phyloP scores from a whole-genome alignment of 2,329 filamentous ascomycete species.

The Neurospora sp. region DNA sequence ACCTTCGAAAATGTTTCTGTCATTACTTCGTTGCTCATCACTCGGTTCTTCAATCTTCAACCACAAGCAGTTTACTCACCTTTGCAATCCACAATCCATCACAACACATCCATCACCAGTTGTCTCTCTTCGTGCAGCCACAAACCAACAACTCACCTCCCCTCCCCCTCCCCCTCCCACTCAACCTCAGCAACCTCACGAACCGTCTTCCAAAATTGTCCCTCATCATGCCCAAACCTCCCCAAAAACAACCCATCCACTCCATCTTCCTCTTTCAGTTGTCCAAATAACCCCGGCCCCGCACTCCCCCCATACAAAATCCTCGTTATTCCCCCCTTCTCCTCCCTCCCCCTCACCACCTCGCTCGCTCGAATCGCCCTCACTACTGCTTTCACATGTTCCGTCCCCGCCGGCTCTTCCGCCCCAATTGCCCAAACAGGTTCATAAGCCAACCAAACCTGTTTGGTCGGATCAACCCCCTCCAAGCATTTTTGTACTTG shows the following conservation, averaged over 20 bases:
- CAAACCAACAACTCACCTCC: not conserved
- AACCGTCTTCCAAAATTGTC: slow-evolving; percentile 62
- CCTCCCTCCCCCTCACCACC: slow-evolving; percentile 35
- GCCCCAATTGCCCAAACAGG: slow-evolving; percentile 85
- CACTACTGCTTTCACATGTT: slow-evolving; percentile 64
- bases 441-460: slow-evolving; percentile 75
- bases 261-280: slow-evolving; percentile 44
- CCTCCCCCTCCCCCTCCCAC: not conserved
- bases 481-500: slow-evolving; percentile 50
- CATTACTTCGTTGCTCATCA: not conserved
- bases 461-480: slow-evolving; percentile 49
- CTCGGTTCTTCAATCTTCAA: not conserved
- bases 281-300: slow-evolving; percentile 64
- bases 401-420: slow-evolving; percentile 57
- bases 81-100: not conserved
- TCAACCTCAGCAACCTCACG: slow-evolving; percentile 50
- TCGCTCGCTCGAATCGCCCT: slow-evolving; percentile 48
- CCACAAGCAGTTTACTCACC: not conserved
- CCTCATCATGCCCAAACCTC: slow-evolving; percentile 69
- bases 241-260: slow-evolving; percentile 78
- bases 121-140: not conserved
- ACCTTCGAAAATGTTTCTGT: not conserved
- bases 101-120: not conserved
- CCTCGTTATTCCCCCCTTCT: slow-evolving; percentile 44
- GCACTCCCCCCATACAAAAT: slow-evolving; percentile 79